These are phyloP conservation scores for Cadophora gregata DNA, from an alignment of 2,329 filamentous ascomycete species.

Conservation along the genomic window DNA sequence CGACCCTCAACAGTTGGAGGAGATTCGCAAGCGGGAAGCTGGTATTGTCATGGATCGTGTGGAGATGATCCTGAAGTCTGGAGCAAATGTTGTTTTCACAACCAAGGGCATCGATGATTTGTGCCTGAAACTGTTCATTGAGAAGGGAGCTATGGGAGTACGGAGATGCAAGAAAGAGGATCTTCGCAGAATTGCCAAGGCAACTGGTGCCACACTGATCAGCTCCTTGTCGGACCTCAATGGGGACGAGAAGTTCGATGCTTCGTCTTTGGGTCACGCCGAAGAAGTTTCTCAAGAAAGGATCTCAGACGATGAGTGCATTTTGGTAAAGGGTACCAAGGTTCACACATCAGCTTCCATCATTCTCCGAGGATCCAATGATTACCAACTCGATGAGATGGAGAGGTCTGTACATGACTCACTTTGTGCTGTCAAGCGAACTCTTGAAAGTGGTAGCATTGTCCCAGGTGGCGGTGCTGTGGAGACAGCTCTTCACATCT, in stretches of 20 bases:
- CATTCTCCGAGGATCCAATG: slow-evolving; percentile 93
- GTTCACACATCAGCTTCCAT: slow-evolving; percentile 92
- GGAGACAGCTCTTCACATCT: slow-evolving; percentile 98
- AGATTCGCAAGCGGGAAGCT: slow-evolving; percentile 91
- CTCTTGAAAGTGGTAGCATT: slow-evolving; percentile 93
- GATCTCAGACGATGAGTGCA: slow-evolving; percentile 98
- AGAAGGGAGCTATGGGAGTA: slow-evolving; percentile 94
- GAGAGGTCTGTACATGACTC: slow-evolving; percentile 98
- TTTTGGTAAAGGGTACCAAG: slow-evolving; percentile 95
- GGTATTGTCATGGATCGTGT: slow-evolving; percentile 93
- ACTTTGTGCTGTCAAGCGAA: slow-evolving; percentile 94
- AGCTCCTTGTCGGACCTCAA: slow-evolving; percentile 95
- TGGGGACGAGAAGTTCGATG: slow-evolving; percentile 95
- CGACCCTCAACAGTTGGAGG: slow-evolving; percentile 94
- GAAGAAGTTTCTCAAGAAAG: slow-evolving; percentile 98
- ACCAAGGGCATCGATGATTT: slow-evolving; percentile 99
- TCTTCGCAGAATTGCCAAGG: slow-evolving; percentile 91
- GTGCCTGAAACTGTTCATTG: slow-evolving; percentile 91
- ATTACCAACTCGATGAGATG: slow-evolving; percentile 98
- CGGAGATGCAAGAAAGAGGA: slow-evolving; percentile 99
- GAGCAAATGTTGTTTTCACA: slow-evolving; percentile 93
- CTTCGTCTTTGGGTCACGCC: slow-evolving; percentile 85
- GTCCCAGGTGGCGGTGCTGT: slow-evolving; percentile 96
- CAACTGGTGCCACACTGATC: slow-evolving; percentile 90
- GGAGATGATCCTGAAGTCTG: slow-evolving; percentile 96